Percentiles rank a stretch among this genome's conserved stretches.
Conservation (phyloP, 2,329 filamentous ascomycete genomes). For the Diaporthe aspalathi region DNA sequence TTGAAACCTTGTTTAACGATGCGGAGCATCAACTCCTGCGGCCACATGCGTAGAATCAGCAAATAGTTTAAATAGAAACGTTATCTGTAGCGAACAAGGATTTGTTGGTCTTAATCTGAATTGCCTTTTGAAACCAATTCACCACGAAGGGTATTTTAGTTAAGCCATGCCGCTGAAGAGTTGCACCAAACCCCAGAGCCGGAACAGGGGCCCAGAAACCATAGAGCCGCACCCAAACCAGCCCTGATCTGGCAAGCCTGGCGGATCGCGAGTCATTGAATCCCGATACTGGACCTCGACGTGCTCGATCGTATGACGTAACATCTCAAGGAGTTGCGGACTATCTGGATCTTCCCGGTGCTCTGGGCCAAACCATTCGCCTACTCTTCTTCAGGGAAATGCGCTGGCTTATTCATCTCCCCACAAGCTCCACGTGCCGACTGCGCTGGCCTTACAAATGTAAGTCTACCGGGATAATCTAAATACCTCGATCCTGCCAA, state of each 20-base stretch:
- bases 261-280: constrained; percentile 9
- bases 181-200: too few relatives aligned
- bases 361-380: not conserved
- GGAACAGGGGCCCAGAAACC: too few relatives aligned
- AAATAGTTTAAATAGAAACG: too few relatives aligned
- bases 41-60: too few relatives aligned
- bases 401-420: constrained; percentile 3
- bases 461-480: not conserved
- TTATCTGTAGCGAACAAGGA: too few relatives aligned
- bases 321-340: not conserved
- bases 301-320: constrained; percentile 16
- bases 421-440: not conserved
- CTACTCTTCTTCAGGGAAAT: not conserved
- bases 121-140: too few relatives aligned
- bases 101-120: too few relatives aligned
- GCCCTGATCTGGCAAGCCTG: constrained; percentile 5
- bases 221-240: not conserved
- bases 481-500: not conserved
- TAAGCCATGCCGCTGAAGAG: too few relatives aligned
- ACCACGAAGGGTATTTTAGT: too few relatives aligned
- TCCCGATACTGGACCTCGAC: not conserved
- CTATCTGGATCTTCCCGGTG: constrained; percentile 11
- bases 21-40: too few relatives aligned
- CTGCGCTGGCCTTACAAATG: not conserved
- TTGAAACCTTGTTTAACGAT: too few relatives aligned